Evolutionary conservation across 805 yeast species (phyloP).

Genomic region (Komagataella kurtzmanii): DNA sequence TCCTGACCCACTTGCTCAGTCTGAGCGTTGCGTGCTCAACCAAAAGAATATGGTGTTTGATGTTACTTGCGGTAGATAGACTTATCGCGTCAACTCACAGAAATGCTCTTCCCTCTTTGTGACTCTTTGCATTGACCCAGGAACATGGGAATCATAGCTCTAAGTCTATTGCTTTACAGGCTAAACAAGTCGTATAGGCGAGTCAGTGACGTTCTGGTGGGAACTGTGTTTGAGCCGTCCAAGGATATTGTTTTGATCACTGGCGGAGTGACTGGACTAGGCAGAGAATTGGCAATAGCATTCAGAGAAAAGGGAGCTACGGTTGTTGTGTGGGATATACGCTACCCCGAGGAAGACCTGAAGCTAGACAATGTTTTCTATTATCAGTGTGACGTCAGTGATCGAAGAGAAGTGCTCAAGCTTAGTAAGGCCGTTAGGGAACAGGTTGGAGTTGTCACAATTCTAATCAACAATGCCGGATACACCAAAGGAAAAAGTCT

Average conservation of each 20-base stretch:
- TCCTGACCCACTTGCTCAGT: not conserved
- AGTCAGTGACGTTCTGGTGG: constrained; percentile 27
- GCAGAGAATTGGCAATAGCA: constrained; percentile 40
- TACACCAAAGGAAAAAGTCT: constrained; percentile 47
- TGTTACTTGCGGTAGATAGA: not conserved
- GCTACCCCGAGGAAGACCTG: constrained; percentile 15
- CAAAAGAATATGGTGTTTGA: not conserved
- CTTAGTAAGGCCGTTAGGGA: constrained; percentile 24
- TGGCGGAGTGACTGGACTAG: constrained; percentile 78
- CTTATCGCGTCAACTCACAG: not conserved
- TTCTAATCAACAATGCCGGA: constrained; percentile 82
- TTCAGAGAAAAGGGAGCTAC: constrained; percentile 30
- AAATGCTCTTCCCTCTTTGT: constrained; percentile 1
- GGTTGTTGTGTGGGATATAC: constrained; percentile 58
- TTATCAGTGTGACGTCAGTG: constrained; percentile 59
- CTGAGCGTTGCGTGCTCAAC: not conserved
- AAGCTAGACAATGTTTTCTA: constrained; percentile 31
- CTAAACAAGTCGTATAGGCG: constrained; percentile 14
- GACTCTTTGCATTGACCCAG: not conserved
- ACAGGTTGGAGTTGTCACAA: constrained; percentile 47
- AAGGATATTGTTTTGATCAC: constrained; percentile 63
- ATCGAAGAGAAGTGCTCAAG: constrained; percentile 26
- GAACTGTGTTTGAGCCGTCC: constrained; percentile 35
- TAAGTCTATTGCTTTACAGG: constrained; percentile 8
- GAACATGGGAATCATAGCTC: not conserved